Evolutionary conservation across 1,284 basidiomycete species (phyloP).

Genomic region (Marasmius sp.): DNA sequence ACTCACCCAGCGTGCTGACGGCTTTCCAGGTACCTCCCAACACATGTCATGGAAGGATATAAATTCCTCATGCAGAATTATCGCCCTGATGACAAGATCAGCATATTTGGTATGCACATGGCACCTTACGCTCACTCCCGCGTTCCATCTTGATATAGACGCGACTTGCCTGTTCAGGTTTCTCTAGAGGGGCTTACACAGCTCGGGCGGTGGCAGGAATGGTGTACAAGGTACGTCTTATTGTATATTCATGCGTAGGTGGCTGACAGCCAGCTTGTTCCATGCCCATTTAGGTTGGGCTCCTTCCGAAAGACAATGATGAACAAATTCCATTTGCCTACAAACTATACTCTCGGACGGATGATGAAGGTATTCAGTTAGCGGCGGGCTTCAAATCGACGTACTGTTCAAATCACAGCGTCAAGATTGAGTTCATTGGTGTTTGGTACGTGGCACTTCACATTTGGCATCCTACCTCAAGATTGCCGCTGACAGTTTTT

Average conservation of each 20-base stretch:
- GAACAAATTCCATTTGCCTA: conserved; percentile 69
- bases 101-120: conserved; percentile 50
- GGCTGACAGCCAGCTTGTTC: not conserved
- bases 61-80: conserved; percentile 69
- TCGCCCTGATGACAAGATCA: conserved; percentile 56
- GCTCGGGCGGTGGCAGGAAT: conserved; percentile 74
- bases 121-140: too few species aligned
- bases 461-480: not conserved
- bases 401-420: conserved; percentile 48
- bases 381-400: conserved; percentile 64
- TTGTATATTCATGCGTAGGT: not conserved
- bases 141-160: too few species aligned
- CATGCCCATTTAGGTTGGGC: conserved; percentile 46
- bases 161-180: conserved; percentile 40
- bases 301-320: conserved; percentile 57
- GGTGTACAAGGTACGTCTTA: conserved; percentile 37
- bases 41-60: conserved; percentile 54
- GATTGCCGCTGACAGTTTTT: not conserved
- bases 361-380: conserved; percentile 41
- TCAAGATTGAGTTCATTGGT: conserved; percentile 63
- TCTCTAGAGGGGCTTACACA: conserved; percentile 77
- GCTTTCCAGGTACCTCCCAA: conserved; percentile 53
- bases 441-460: conserved; percentile 48
- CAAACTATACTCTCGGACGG: conserved; percentile 55
- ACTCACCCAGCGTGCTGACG: not conserved